These are phyloP conservation scores for Berberis vulgaris DNA, from an alignment of 164 flowering plant genomes.

Conservation along the genomic window DNA sequence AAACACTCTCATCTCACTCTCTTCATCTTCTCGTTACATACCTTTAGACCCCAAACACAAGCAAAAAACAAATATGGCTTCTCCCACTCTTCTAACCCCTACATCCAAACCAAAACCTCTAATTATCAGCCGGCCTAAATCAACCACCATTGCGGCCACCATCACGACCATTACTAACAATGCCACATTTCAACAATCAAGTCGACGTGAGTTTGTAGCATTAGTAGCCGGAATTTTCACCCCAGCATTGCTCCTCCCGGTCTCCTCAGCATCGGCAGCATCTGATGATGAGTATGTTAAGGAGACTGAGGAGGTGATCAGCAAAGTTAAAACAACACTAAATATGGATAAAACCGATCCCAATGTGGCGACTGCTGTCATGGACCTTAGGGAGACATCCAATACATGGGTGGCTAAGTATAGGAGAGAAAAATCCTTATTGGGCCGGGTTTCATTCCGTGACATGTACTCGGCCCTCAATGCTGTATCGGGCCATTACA, in stretches of 20 bases:
- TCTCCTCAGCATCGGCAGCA: slow-evolving; percentile 37
- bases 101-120: slow-evolving; percentile 40
- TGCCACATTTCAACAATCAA: neutral
- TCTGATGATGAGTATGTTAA: slow-evolving; percentile 74
- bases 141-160: slow-evolving; percentile 10
- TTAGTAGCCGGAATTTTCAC: slow-evolving; percentile 15
- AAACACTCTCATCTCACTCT: neutral
- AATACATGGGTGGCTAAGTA: slow-evolving; percentile 98
- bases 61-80: slow-evolving; percentile 26
- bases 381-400: slow-evolving; percentile 67
- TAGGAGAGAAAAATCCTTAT: slow-evolving; percentile 68
- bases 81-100: slow-evolving; percentile 62
- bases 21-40: slow-evolving; percentile 1
- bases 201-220: slow-evolving; percentile 36
- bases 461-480: slow-evolving; percentile 93
- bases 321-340: slow-evolving; percentile 61
- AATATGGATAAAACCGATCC: slow-evolving; percentile 67
- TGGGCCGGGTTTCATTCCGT: slow-evolving; percentile 70
- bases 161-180: slow-evolving; percentile 4
- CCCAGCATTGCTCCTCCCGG: slow-evolving; percentile 13
- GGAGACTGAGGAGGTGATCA: slow-evolving; percentile 73
- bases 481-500: slow-evolving; percentile 90
- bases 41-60: neutral
- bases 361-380: slow-evolving; percentile 56
- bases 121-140: slow-evolving; percentile 21